Base-by-base conservation (phyloP, 1,284 basidiomycete species). In the Papiliotrema terrestris region DNA sequence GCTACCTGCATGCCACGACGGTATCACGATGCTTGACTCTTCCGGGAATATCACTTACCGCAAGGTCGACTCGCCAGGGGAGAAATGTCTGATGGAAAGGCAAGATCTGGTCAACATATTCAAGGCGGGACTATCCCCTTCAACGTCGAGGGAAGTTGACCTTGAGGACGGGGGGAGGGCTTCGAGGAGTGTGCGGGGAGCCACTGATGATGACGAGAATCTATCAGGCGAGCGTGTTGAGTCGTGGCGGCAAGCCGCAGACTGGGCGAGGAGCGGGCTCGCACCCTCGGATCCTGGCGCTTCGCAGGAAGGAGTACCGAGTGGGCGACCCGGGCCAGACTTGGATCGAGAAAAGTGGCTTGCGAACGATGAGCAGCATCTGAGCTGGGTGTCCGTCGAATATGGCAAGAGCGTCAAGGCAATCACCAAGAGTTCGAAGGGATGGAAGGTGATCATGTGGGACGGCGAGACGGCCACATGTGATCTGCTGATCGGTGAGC, bases 401-500 rank as follows among this genome's bases (percentile, higher is more conserved):
- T 51, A 51, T 36, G 50, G 22, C 17, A 17, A 29, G 20, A 29
- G 50, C 25, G 57, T 60, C 9, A 38, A 42, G 5, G 35, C 26
- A 8, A 32, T 60, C 22, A 43, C 32, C 11, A 52, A 60, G 19
- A 13, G 26, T 5, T 35, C 14, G 1, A 38, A 44, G 1, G 52
- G 45, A n/a, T 55, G 52, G 41, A 43, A 35, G 14, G 46, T 61
- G 3, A 43, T 26, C 22, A 22, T 60, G 19, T 42, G 22, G 8
- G 47, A 52, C 22, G 55, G 49, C 15, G 52, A 58, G 29, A 19
- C 42, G 37, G 23, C 54, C 14, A 26, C 38, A 14, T 57, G 48
- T 4, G 56, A 62, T 49, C 15, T 60, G 5, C 37, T 65, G 1
- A 51, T 65, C 45, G 62, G 59, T 59, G 23, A 56, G 61, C 54